phyloP scores from a whole-genome alignment of 2,329 filamentous ascomycete species.

The Exserohilum turcica region DNA sequence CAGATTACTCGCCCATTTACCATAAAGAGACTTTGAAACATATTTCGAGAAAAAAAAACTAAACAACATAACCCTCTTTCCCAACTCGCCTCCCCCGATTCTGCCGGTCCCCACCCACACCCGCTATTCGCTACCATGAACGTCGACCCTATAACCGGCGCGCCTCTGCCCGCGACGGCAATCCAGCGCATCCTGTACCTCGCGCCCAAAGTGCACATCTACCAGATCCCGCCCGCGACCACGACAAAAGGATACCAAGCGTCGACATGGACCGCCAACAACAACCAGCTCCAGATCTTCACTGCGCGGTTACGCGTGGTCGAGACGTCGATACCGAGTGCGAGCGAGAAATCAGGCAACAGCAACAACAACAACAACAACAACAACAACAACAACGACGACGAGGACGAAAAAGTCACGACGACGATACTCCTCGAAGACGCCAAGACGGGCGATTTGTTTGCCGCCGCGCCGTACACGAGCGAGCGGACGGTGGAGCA shows the following conservation, averaged over 20 bases:
- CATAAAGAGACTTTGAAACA: background rate
- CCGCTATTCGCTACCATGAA: constrained; percentile 56
- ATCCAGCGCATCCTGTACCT: constrained; percentile 87
- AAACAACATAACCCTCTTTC: too few relatives aligned
- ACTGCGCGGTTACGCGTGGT: constrained; percentile 79
- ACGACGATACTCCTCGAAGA: constrained; percentile 83
- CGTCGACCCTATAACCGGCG: constrained; percentile 73
- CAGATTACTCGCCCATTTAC: background rate
- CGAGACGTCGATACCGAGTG: constrained; percentile 66
- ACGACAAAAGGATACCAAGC: constrained; percentile 81
- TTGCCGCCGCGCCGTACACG: constrained; percentile 82
- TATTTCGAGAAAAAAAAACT: background rate
- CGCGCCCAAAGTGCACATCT: constrained; percentile 76
- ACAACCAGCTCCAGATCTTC: constrained; percentile 76
- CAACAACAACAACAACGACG: too few relatives aligned
- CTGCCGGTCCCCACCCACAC: background rate
- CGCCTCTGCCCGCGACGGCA: constrained; percentile 70
- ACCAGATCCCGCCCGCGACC: constrained; percentile 80
- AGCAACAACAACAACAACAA: too few relatives aligned
- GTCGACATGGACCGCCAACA: constrained; percentile 72
- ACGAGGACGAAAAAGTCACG: constrained; percentile 63
- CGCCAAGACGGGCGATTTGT: constrained; percentile 71
- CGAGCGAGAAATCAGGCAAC: background rate
- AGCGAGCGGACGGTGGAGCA: constrained; percentile 70
- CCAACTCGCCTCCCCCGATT: background rate